Conservation (phyloP, 2,329 filamentous ascomycete genomes). For the Periglandula ipomoeae region DNA sequence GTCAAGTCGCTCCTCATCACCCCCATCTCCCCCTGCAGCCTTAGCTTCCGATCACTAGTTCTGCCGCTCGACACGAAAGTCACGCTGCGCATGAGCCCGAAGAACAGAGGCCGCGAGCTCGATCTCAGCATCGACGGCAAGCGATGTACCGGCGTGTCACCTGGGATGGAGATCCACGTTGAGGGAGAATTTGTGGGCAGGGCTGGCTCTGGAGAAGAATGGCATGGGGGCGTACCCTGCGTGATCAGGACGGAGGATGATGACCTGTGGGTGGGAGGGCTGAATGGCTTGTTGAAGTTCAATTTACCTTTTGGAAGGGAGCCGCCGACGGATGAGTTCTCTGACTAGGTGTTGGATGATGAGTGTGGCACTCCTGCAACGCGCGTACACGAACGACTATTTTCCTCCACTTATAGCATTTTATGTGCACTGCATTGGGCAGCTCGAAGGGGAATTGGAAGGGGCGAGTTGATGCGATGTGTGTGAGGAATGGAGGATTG, state of each 20-base stretch:
- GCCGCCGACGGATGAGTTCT: conserved; percentile 20
- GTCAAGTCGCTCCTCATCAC: conserved; percentile 85
- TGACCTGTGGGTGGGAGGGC: conserved; percentile 91
- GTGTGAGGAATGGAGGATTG: neutral
- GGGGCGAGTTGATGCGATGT: too few relatives aligned
- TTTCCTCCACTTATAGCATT: too few relatives aligned
- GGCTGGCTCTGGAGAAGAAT: conserved; percentile 32
- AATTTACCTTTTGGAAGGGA: conserved; percentile 82
- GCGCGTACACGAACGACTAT: neutral
- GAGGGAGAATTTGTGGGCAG: conserved; percentile 68
- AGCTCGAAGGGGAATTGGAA: too few relatives aligned
- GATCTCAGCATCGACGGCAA: conserved; percentile 75
- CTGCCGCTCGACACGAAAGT: conserved; percentile 80
- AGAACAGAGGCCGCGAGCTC: conserved; percentile 66
- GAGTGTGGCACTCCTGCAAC: neutral
- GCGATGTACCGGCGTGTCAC: conserved; percentile 54
- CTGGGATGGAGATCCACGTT: conserved; percentile 82
- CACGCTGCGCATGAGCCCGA: conserved; percentile 69
- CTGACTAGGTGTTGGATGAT: conserved; percentile 13
- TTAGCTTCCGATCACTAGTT: conserved; percentile 87
- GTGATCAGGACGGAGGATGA: conserved; percentile 71
- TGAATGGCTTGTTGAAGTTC: conserved; percentile 92
- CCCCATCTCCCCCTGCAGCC: conserved; percentile 83
- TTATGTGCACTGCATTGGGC: too few relatives aligned
- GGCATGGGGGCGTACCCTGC: conserved; percentile 80